phyloP scores from a whole-genome alignment of 1,139 yeast genomes.

The Suhomyces maxii region DNA sequence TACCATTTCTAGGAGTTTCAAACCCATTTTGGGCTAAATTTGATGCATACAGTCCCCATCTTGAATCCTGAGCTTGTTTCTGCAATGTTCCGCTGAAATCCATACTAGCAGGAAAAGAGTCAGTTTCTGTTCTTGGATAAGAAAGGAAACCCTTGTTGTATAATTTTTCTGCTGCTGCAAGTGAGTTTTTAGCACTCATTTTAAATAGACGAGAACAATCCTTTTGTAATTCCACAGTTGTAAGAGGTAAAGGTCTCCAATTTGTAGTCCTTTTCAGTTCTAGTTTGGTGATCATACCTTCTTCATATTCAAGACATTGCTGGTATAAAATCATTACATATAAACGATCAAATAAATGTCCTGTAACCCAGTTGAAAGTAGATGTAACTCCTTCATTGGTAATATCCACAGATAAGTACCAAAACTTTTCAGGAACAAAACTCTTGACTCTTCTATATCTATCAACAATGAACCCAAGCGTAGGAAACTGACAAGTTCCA shows the following conservation, averaged over 20 bases:
- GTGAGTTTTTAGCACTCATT: conserved; percentile 77
- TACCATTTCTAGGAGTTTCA: conserved; percentile 71
- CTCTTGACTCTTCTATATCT: conserved; percentile 72
- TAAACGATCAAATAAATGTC: conserved; percentile 70
- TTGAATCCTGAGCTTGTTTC: conserved; percentile 53
- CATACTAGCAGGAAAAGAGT: conserved; percentile 74
- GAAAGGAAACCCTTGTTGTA: conserved; percentile 86
- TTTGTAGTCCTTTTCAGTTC: conserved; percentile 67
- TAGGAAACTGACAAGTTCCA: conserved; percentile 97
- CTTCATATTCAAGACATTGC: conserved; percentile 49
- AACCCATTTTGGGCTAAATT: conserved; percentile 39
- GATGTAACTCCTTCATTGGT: conserved; percentile 33
- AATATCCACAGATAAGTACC: conserved; percentile 64
- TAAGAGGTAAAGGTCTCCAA: conserved; percentile 84
- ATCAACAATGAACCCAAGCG: conserved; percentile 96
- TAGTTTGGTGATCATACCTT: conserved; percentile 54
- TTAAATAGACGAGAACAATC: conserved; percentile 75
- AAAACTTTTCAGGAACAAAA: conserved; percentile 76
- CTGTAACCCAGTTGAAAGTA: conserved; percentile 65
- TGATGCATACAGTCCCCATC: conserved; percentile 52
- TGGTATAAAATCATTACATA: conserved; percentile 65
- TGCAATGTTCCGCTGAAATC: conserved; percentile 60
- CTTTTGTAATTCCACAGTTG: conserved; percentile 94
- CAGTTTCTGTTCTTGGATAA: conserved; percentile 98
- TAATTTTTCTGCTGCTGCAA: conserved; percentile 82